Base-by-base conservation (phyloP, 331 rosid genomes). In the Acacia concinna region DNA sequence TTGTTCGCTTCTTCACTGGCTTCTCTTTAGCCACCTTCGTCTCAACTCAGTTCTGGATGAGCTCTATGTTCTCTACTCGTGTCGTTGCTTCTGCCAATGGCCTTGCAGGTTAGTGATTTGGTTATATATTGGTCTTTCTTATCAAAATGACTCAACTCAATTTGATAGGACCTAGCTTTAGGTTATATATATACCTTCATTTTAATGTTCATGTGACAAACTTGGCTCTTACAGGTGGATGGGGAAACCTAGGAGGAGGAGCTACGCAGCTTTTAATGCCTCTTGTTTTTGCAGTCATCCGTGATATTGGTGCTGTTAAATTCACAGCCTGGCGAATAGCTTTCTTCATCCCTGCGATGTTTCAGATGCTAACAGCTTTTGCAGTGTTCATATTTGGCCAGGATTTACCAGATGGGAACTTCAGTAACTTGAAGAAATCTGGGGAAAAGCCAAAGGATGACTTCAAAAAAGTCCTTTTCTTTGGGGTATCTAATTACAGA, bases 1-100 rank as follows among this genome's bases (percentile, higher is more conserved):
- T 93, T 1, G 91, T 84, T 4, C 89, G 99, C 0, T 95, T 95
- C 79, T 95, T 93, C 88, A 87, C 97, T 0, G 99, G 99, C 11
- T 95, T 95, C 82, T 95, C 99, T 7, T 72, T 95, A 0, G 90
- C 99, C 40, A 93, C 97, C 11, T 95, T 95, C 44, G 98, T 95
- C 41, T 93, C 99, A 10, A 93, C 98, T 0, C 97, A 93, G 38
- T 95, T 90, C 89, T 95, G 99, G 99, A 95, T 95, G 99, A 95
- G 97, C 84, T 95, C 99, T 5, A 95, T 93, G 99, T 95, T 95
- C 73, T 93, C 98, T 0, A 44, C 94, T 8, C 88, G 84, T 0
- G 91, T 95, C 0, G 99, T 95, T 41, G 99, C 93, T 32, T 49
- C 89, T 2, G 99, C 97, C 44, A 95, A 95, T 43, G 98, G 96